Evolutionary conservation across 164 flowering plant genomes (phyloP).

Genomic region (Berberis thunbergii): DNA sequence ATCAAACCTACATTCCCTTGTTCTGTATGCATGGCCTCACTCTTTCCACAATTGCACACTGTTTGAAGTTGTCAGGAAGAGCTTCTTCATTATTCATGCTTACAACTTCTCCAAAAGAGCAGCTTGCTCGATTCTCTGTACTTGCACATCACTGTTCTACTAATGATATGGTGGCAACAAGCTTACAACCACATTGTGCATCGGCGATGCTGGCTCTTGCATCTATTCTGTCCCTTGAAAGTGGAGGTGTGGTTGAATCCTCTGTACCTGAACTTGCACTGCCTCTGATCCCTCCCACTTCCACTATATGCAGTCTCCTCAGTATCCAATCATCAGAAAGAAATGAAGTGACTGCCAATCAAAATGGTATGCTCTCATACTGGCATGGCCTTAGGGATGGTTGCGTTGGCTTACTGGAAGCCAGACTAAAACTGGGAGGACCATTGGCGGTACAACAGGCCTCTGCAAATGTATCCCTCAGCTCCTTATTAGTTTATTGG

Average conservation of each 20-base stretch:
- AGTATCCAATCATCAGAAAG: slow-evolving; percentile 27
- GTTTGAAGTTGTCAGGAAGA: slow-evolving; percentile 65
- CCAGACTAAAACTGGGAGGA: slow-evolving; percentile 79
- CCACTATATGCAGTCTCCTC: slow-evolving; percentile 62
- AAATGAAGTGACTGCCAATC: slow-evolving; percentile 19
- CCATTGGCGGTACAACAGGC: slow-evolving; percentile 78
- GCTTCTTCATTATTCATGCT: slow-evolving; percentile 70
- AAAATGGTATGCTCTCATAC: slow-evolving; percentile 43
- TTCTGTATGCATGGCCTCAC: slow-evolving; percentile 68
- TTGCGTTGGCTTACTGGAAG: slow-evolving; percentile 73
- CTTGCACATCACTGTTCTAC: slow-evolving; percentile 63
- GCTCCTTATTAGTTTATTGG: slow-evolving; percentile 55
- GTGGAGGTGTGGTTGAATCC: slow-evolving; percentile 40
- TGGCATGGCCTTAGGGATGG: slow-evolving; percentile 93
- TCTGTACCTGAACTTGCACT: slow-evolving; percentile 59
- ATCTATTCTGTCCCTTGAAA: slow-evolving; percentile 76
- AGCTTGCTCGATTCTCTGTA: slow-evolving; percentile 60
- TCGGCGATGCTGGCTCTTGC: slow-evolving; percentile 92
- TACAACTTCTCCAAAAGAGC: slow-evolving; percentile 63
- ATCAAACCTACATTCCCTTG: slow-evolving; percentile 39
- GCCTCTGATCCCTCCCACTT: slow-evolving; percentile 77
- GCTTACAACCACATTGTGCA: slow-evolving; percentile 52
- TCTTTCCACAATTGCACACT: slow-evolving; percentile 69
- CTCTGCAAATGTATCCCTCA: slow-evolving; percentile 76
- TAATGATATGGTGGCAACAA: slow-evolving; percentile 38